Evolutionary conservation across 129 eudicot genomes (phyloP), one percentile per base, ranked within the genome.

Genomic region (Escallonia herrerae): DNA sequence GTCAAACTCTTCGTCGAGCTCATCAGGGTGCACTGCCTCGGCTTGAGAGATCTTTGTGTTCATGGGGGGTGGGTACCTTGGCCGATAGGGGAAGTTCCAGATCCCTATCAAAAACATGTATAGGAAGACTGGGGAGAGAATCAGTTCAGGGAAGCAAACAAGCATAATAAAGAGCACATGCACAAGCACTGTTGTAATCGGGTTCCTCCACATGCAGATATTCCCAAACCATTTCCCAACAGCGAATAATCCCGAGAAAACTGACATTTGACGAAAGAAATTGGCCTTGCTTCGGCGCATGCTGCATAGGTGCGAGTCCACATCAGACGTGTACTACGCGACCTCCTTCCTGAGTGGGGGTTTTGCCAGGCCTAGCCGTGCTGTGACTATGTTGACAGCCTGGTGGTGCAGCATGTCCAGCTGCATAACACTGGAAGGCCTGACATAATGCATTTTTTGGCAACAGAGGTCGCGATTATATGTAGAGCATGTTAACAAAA

Each of bases 51-150:
- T 73, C 72, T 87, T 91, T 8, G 95, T 91, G 88, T 91, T 91
- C 97, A 91, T 91, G 76, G 87, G 97, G 8, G 97, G 98, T 38
- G 98, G 98, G 61, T 85, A 91, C 81, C 95, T 77, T 2, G 98
- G 86, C 3, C 98, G 87, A 69, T 91, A 88, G 4, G 91, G 63
- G 61, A 82, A 87, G 71, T 91, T 91, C 98, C 96, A 91, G 2
- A 91, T 79, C 42, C 98, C 98, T 58, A 91, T 91, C 71, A 91
- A 57, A 62, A 91, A 91, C 98, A 91, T 91, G 85, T 91, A 91
- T 37, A 91, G 89, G 79, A 91, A 91, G 37, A 81, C 72, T 1
- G 98, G 87, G 1, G 98, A 95, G 14, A 91, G 72, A 40, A 91
- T 91, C 38, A 91, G 75, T 9, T 91, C 96, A 0, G 98, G 98